A percentile compares a stretch with the other conserved stretches of the same genome.
phyloP scores from a whole-genome alignment of 306 rosid genomes.

The Dalbergia cochinchinensis region DNA sequence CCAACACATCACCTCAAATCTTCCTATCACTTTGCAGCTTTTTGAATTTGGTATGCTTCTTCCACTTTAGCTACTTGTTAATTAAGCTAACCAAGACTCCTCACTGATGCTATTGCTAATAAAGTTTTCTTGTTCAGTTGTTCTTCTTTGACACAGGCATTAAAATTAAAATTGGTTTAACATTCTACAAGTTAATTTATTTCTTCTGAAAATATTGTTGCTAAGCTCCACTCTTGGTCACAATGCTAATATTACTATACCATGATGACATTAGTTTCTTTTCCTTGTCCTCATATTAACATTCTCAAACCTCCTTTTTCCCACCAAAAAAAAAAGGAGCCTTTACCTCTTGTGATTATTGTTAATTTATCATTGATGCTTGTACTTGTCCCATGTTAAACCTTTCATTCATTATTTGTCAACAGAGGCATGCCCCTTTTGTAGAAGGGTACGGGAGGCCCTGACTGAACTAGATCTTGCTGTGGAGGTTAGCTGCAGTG shows the following conservation, averaged over 20 bases:
- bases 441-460: constrained; percentile 97
- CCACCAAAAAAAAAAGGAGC: background rate
- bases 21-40: constrained; percentile 74
- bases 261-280: constrained; percentile 24
- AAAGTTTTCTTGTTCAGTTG: background rate
- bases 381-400: constrained; percentile 32
- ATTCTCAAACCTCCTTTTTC: background rate
- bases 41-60: constrained; percentile 83
- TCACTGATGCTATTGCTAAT: constrained; percentile 33
- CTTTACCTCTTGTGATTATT: background rate
- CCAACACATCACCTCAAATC: constrained; percentile 52
- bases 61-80: constrained; percentile 15
- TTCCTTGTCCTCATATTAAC: constrained; percentile 6
- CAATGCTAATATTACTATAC: background rate
- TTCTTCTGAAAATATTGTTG: constrained; percentile 14
- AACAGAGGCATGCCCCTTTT: constrained; percentile 98
- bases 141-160: constrained; percentile 2
- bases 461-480: constrained; percentile 92
- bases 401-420: constrained; percentile 52
- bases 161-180: constrained; percentile 24
- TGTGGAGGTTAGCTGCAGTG: constrained; percentile 71
- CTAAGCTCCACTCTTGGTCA: constrained; percentile 2
- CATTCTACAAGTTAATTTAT: constrained; percentile 32
- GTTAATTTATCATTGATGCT: constrained; percentile 28
- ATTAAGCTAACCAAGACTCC: background rate